Conservation (phyloP, 2,329 filamentous ascomycete genomes). For the Trichophyton schoenleinii region DNA sequence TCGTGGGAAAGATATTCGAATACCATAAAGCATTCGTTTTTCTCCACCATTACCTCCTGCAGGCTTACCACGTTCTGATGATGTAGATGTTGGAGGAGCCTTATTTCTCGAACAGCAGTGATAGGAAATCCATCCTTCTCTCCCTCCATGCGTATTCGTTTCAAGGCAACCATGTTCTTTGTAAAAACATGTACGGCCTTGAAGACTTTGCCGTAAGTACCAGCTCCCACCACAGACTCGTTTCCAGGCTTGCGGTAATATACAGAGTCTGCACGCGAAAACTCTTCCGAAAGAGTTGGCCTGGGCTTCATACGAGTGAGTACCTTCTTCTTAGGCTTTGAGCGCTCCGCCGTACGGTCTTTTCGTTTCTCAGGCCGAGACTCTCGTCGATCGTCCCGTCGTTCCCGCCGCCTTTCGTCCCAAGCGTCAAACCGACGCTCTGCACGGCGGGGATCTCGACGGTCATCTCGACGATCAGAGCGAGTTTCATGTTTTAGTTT, state of each 20-base stretch:
- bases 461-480: slow-evolving; percentile 32
- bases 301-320: slow-evolving; percentile 59
- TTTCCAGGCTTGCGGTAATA: slow-evolving; percentile 96
- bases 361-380: slow-evolving; percentile 33
- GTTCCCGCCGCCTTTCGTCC: slow-evolving; percentile 25
- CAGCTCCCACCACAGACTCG: slow-evolving; percentile 88
- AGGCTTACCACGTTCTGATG: slow-evolving; percentile 78
- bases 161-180: slow-evolving; percentile 70
- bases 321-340: slow-evolving; percentile 46
- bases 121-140: slow-evolving; percentile 99
- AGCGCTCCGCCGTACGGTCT: slow-evolving; percentile 35
- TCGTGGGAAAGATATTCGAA: slow-evolving; percentile 98
- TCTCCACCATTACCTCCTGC: slow-evolving; percentile 98
- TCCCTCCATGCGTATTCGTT: slow-evolving; percentile 99
- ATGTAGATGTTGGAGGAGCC: slow-evolving; percentile 82
- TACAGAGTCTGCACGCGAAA: slow-evolving; percentile 70
- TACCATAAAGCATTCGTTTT: slow-evolving; percentile 98
- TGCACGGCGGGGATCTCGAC: slow-evolving; percentile 25
- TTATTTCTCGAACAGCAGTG: slow-evolving; percentile 91
- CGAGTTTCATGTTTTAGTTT: slow-evolving; percentile 31
- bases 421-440: slow-evolving; percentile 32
- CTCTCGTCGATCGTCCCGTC: slow-evolving; percentile 13
- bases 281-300: slow-evolving; percentile 57
- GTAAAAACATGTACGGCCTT: slow-evolving; percentile 71
- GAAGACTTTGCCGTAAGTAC: slow-evolving; percentile 94